Conservation (phyloP, 805 yeast genomes). For the Candida germanica region DNA sequence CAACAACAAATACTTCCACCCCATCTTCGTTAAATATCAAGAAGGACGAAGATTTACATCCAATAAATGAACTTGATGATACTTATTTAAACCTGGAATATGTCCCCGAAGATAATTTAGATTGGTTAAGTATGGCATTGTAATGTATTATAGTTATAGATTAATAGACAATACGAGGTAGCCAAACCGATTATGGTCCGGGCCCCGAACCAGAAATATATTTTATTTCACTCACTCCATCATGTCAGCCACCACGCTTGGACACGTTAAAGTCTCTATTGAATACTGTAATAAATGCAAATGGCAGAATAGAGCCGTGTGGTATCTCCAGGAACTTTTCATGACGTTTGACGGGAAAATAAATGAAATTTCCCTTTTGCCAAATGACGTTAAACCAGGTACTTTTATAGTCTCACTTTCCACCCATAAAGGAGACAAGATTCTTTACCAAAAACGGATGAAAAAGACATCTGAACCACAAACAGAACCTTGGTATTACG, state of each 20-base stretch:
- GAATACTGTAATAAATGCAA: slow-evolving; percentile 79
- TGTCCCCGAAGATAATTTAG: slow-evolving; percentile 18
- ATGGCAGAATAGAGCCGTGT: slow-evolving; percentile 84
- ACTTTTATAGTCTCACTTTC: slow-evolving; percentile 19
- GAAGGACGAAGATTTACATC: slow-evolving; percentile 12
- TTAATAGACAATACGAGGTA: not conserved
- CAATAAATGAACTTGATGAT: slow-evolving; percentile 14
- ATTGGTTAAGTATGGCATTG: slow-evolving; percentile 31
- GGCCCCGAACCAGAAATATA: too few species aligned
- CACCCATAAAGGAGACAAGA: slow-evolving; percentile 6
- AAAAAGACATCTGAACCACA: slow-evolving; percentile 31
- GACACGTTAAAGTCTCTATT: slow-evolving; percentile 42
- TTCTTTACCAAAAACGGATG: slow-evolving; percentile 53
- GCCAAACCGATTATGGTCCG: too few species aligned
- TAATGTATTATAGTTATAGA: too few species aligned
- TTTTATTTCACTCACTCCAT: too few species aligned
- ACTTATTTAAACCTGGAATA: slow-evolving; percentile 13
- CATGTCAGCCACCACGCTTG: too few species aligned
- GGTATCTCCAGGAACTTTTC: slow-evolving; percentile 84
- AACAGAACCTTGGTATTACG: slow-evolving; percentile 36
- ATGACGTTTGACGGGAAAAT: slow-evolving; percentile 70
- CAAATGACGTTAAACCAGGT: slow-evolving; percentile 23
- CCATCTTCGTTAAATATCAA: slow-evolving; percentile 7
- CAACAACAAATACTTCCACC: slow-evolving; percentile 6
- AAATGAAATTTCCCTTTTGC: slow-evolving; percentile 37